Conservation (phyloP, 75 land plant genomes). For the Cunninghamia lanceolata region DNA sequence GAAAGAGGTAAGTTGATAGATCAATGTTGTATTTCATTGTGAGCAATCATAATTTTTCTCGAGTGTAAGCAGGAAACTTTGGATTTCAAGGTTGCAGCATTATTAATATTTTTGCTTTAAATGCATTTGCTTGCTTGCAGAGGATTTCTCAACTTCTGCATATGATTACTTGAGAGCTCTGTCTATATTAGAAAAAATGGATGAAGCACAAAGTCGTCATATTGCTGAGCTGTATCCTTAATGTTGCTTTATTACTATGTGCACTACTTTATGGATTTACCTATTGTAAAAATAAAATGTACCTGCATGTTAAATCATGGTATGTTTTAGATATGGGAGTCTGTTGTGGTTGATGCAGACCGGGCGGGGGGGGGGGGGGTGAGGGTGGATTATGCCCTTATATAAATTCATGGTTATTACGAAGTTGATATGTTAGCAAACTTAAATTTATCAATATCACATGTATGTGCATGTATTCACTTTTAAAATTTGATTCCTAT, state of each 20-base stretch:
- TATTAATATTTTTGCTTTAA: not conserved
- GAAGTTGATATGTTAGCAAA: not conserved
- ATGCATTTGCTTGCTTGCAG: constrained; percentile 34
- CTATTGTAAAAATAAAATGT: not conserved
- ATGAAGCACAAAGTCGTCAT: constrained; percentile 73
- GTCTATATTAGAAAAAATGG: constrained; percentile 66
- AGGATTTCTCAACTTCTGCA: constrained; percentile 85
- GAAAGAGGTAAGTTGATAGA: constrained; percentile 73
- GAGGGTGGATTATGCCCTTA: no score
- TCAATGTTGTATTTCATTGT: not conserved
- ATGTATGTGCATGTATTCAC: not conserved
- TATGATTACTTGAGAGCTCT: constrained; percentile 82
- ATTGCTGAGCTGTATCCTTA: constrained; percentile 88
- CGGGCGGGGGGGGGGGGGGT: no score
- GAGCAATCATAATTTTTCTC: not conserved
- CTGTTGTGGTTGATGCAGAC: not conserved
- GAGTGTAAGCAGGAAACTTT: not conserved
- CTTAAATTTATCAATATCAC: not conserved
- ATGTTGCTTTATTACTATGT: not conserved
- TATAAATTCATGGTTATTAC: no score
- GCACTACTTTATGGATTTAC: not conserved
- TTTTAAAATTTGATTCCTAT: not conserved
- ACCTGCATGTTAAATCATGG: not conserved
- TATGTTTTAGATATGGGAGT: not conserved
- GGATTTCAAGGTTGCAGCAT: not conserved